Percentiles rank a stretch among this genome's conserved stretches.
Evolutionary conservation across 2,329 filamentous ascomycete genomes (phyloP).

Genomic region (Fusarium udum): DNA sequence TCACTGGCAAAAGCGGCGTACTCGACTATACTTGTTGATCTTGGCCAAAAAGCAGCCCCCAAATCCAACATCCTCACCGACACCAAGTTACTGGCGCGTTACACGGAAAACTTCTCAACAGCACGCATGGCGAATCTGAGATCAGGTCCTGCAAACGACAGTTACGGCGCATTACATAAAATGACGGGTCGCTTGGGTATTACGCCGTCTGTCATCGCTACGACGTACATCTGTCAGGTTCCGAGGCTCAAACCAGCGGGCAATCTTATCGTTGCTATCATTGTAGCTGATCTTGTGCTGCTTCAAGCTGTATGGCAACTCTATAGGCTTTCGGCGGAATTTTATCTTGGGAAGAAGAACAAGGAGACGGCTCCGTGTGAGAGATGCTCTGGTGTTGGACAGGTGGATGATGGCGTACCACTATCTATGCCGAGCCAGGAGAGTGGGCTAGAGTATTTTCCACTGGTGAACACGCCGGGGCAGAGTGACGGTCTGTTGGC

Average conservation of each 20-base stretch:
- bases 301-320: not conserved
- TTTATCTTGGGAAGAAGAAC: not conserved
- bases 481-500: not conserved
- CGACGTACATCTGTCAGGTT: not conserved
- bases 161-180: not conserved
- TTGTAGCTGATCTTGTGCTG: not conserved
- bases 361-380: not conserved
- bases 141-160: not conserved
- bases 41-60: not conserved
- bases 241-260: not conserved
- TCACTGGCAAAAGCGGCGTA: not conserved
- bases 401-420: not conserved
- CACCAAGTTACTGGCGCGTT: not conserved
- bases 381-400: not conserved
- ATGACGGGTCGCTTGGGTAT: not conserved
- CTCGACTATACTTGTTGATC: not conserved
- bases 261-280: not conserved
- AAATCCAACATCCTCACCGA: not conserved
- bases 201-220: not conserved
- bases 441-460: not conserved
- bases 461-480: not conserved
- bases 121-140: not conserved
- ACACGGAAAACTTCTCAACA: not conserved
- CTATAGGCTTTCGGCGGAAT: not conserved
- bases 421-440: not conserved